Evolutionary conservation across 345 rosid genomes (phyloP).

Genomic region (Salix suchowensis): DNA sequence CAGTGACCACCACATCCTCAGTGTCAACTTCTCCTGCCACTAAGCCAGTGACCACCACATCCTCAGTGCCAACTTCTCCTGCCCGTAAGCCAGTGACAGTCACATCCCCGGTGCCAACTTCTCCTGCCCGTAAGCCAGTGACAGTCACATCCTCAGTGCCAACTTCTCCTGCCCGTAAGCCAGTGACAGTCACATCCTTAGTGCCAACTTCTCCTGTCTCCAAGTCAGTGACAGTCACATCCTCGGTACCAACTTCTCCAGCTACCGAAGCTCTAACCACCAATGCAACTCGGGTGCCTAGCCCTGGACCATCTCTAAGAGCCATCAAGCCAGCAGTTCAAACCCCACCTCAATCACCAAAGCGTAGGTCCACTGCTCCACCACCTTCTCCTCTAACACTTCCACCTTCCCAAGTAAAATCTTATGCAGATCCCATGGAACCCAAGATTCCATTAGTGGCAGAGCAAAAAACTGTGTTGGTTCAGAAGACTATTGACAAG

Average conservation of each 20-base stretch:
- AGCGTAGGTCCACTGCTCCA: slow-evolving; percentile 35
- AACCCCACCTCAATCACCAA: slow-evolving; percentile 44
- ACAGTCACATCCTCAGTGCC: not conserved
- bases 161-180: slow-evolving; percentile 3
- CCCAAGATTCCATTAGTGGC: slow-evolving; percentile 42
- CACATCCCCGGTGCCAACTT: not conserved
- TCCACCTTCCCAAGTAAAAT: slow-evolving; percentile 59
- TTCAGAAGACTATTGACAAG: slow-evolving; percentile 43
- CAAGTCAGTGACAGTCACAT: slow-evolving; percentile 11
- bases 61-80: slow-evolving; percentile 11
- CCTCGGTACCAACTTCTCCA: slow-evolving; percentile 9
- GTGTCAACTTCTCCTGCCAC: slow-evolving; percentile 1
- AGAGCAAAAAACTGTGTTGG: slow-evolving; percentile 62
- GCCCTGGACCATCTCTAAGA: slow-evolving; percentile 22
- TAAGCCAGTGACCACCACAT: not conserved
- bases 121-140: not conserved
- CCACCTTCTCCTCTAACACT: slow-evolving; percentile 68
- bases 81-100: not conserved
- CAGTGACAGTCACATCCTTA: slow-evolving; percentile 2
- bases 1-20: not conserved
- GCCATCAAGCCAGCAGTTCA: slow-evolving; percentile 16
- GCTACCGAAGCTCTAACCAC: not conserved
- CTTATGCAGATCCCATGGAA: slow-evolving; percentile 26
- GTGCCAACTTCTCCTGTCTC: slow-evolving; percentile 37
- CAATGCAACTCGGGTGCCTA: not conserved